Conservation (phyloP, 768 basidiomycete genomes). For the Podaxis carcinomalis region DNA sequence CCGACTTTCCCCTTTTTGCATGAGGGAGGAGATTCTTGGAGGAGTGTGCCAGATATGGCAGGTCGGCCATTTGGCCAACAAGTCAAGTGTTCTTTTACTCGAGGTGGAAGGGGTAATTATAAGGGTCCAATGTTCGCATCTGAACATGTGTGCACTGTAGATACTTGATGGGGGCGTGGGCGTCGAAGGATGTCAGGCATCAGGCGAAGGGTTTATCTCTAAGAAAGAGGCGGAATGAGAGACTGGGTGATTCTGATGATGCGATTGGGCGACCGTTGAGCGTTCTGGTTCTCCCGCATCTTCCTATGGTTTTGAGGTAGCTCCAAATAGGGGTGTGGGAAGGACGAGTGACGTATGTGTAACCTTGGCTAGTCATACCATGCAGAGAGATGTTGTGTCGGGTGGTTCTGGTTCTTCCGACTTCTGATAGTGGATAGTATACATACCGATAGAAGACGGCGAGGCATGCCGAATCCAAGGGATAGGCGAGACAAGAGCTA, state of each 20-base stretch:
- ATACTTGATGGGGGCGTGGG: neutral
- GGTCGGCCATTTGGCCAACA: neutral
- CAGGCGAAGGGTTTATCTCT: neutral
- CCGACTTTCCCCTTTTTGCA: slow-evolving; percentile 1
- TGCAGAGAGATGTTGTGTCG: neutral
- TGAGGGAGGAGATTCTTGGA: neutral
- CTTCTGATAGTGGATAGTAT: neutral
- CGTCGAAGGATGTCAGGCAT: too few relatives aligned
- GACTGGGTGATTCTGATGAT: neutral
- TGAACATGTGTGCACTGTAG: neutral
- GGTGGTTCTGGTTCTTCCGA: neutral
- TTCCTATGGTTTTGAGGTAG: neutral
- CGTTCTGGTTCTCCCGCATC: neutral
- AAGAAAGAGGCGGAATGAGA: neutral
- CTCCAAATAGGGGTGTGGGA: neutral
- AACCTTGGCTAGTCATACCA: neutral
- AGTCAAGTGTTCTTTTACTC: neutral
- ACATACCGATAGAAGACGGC: neutral
- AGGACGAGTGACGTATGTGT: neutral
- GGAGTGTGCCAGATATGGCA: neutral
- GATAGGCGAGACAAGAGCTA: neutral
- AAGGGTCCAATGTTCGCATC: slow-evolving; percentile 1
- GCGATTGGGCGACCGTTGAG: neutral
- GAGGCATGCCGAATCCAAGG: neutral
- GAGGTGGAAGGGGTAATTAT: neutral